These are phyloP conservation scores for Tulasnella sp. DNA, from an alignment of 768 basidiomycete species.

Conservation along the genomic window DNA sequence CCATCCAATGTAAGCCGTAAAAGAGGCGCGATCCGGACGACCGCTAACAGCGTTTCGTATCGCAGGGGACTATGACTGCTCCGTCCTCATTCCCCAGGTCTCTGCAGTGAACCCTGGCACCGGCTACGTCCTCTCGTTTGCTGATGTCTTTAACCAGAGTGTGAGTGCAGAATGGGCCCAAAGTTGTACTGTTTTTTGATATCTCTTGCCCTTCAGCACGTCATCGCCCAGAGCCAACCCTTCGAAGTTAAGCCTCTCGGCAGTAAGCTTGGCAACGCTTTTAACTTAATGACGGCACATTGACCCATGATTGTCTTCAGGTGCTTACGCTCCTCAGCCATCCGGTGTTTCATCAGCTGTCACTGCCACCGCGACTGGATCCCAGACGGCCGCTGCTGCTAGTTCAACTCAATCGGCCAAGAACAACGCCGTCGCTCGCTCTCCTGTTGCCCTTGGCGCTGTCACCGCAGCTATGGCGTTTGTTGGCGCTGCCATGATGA, in stretches of 20 bases:
- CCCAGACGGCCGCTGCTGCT: neutral
- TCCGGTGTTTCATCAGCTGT: slow-evolving; percentile 9
- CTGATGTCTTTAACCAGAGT: slow-evolving; percentile 17
- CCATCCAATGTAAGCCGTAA: slow-evolving; percentile 6
- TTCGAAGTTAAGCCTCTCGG: slow-evolving; percentile 19
- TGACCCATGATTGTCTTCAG: neutral
- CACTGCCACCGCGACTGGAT: slow-evolving; percentile 2
- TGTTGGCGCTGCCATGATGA: slow-evolving; percentile 9
- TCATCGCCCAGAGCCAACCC: slow-evolving; percentile 15
- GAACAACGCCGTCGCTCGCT: neutral
- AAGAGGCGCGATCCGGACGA: neutral
- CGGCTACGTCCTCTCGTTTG: slow-evolving; percentile 13
- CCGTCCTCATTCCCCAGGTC: slow-evolving; percentile 10
- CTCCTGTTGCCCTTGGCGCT: neutral
- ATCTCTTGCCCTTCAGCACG: neutral
- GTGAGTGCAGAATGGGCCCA: neutral
- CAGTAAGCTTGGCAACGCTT: neutral
- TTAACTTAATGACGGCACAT: neutral
- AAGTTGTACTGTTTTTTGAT: neutral
- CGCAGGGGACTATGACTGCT: slow-evolving; percentile 19
- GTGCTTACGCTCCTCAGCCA: slow-evolving; percentile 19
- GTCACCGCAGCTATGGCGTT: slow-evolving; percentile 4
- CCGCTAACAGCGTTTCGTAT: neutral
- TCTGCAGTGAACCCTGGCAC: neutral
- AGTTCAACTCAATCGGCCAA: neutral